Percentiles rank a stretch among this genome's conserved stretches.
Evolutionary conservation across 1,139 yeast species (phyloP).

Genomic region (Candida labiduridarum): DNA sequence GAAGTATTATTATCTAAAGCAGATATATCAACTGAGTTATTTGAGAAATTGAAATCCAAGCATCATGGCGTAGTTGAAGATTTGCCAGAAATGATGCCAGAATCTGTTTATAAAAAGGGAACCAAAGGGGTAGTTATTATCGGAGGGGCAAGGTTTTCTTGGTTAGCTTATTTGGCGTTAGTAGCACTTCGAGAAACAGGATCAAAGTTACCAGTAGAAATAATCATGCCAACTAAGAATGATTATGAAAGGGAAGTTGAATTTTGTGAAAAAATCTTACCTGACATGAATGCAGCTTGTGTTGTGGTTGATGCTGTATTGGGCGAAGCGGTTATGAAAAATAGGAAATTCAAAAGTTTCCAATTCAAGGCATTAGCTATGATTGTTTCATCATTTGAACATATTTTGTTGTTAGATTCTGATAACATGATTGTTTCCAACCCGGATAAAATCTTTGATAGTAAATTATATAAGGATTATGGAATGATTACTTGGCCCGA

Average conservation of each 20-base stretch:
- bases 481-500: slow-evolving; percentile 84
- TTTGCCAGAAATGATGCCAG: slow-evolving; percentile 30
- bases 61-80: slow-evolving; percentile 26
- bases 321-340: slow-evolving; percentile 36
- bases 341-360: slow-evolving; percentile 36
- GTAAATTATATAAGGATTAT: slow-evolving; percentile 52
- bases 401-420: slow-evolving; percentile 44
- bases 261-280: slow-evolving; percentile 29
- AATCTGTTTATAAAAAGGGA: slow-evolving; percentile 26
- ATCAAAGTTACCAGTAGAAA: slow-evolving; percentile 39
- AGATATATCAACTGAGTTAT: slow-evolving; percentile 24
- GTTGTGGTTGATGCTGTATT: slow-evolving; percentile 38
- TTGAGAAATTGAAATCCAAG: slow-evolving; percentile 26
- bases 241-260: slow-evolving; percentile 34
- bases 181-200: slow-evolving; percentile 38
- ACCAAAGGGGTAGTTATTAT: slow-evolving; percentile 39
- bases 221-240: slow-evolving; percentile 34
- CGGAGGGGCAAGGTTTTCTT: slow-evolving; percentile 42
- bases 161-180: slow-evolving; percentile 42
- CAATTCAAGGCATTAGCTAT: slow-evolving; percentile 47
- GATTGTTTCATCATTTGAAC: slow-evolving; percentile 43
- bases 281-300: slow-evolving; percentile 31
- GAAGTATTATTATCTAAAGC: slow-evolving; percentile 34
- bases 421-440: slow-evolving; percentile 41
- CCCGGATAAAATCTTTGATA: slow-evolving; percentile 49